Base-by-base conservation (phyloP, 148 eudicot species). In the Heliosperma pusillum region DNA sequence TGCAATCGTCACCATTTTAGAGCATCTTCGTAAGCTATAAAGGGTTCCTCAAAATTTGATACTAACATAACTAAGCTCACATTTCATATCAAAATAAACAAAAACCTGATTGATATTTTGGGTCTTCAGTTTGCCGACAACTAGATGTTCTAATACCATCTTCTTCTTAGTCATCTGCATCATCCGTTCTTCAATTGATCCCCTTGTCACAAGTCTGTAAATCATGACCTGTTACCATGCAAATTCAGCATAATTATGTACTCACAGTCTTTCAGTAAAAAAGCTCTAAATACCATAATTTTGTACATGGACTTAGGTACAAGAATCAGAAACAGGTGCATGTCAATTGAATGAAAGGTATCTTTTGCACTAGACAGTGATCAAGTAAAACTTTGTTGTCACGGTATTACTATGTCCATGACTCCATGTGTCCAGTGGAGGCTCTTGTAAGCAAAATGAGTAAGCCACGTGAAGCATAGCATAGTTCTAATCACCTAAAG, bases 161-260 rank as follows among this genome's bases (percentile, higher is more conserved):
- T 96, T 96, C 83, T 89, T 92, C 86, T 92, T 96, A 15, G 99
- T 92, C 99, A 96, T 85, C 80, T 96, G 91, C 97, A 96, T 92
- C 99, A 96, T 96, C 81, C 97, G 86, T 86, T 96, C 99, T 78
- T 96, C 99, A 84, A 96, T 96, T 70, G 95, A 90, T 75, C 91
- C 99, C 86, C 99, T 81, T 63, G 92, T 86, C 83, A 96, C 78
- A 42, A 96, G 97, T 76, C 99, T 87, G 77, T 82, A 96, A 73
- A 96, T 96, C 99, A 96, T 96, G 60, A 96, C 99, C 99, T 96
- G 85, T 75, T 76, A 62, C 56, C 70, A 24, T 9, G 19, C 29
- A 62, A 74, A 42, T 71, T 25, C 29, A 11, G 74, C 10, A 71
- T 29, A 17, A 71, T 47, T 17, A 61, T n/a, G n/a, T n/a, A 60